Evolutionary conservation across 495 filamentous ascomycete species (phyloP).

Genomic region (Aspergillus conjunctus): DNA sequence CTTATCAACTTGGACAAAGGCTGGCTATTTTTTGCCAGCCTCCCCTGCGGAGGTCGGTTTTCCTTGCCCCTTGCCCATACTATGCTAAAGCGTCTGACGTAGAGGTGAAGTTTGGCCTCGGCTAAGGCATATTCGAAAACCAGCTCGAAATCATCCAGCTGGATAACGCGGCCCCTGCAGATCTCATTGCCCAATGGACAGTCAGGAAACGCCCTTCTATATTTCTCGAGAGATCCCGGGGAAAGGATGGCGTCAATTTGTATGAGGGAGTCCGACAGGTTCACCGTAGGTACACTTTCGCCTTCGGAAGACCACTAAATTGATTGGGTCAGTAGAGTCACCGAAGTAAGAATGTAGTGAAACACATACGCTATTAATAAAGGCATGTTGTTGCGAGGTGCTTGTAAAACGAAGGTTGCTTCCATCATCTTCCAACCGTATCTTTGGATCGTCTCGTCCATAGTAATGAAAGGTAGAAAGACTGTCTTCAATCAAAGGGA

Average conservation of each 20-base stretch:
- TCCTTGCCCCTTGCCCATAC: conserved; percentile 30
- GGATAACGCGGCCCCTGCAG: conserved; percentile 34
- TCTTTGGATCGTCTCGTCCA: conserved; percentile 13
- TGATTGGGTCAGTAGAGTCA: neutral
- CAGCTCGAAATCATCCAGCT: conserved; percentile 43
- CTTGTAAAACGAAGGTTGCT: conserved; percentile 40
- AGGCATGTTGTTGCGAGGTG: conserved; percentile 17
- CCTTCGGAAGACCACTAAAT: conserved; percentile 28
- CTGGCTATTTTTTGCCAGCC: conserved; percentile 23
- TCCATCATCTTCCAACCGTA: conserved; percentile 42
- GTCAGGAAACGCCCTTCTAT: conserved; percentile 17
- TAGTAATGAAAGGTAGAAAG: conserved; percentile 28
- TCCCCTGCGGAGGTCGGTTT: conserved; percentile 29
- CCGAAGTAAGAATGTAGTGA: neutral
- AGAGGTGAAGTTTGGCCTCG: conserved; percentile 34
- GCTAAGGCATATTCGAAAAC: conserved; percentile 36
- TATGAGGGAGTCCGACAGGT: conserved; percentile 42
- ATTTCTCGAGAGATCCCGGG: conserved; percentile 25
- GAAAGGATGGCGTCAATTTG: conserved; percentile 44
- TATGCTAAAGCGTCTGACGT: conserved; percentile 40
- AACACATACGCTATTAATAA: conserved; percentile 30
- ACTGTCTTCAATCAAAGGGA: conserved; percentile 31
- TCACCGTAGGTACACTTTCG: conserved; percentile 21
- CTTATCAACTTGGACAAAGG: conserved; percentile 25
- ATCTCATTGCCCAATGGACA: conserved; percentile 25